Evolutionary conservation across 2,329 filamentous ascomycete genomes (phyloP).

Genomic region (Pyricularia grisea): DNA sequence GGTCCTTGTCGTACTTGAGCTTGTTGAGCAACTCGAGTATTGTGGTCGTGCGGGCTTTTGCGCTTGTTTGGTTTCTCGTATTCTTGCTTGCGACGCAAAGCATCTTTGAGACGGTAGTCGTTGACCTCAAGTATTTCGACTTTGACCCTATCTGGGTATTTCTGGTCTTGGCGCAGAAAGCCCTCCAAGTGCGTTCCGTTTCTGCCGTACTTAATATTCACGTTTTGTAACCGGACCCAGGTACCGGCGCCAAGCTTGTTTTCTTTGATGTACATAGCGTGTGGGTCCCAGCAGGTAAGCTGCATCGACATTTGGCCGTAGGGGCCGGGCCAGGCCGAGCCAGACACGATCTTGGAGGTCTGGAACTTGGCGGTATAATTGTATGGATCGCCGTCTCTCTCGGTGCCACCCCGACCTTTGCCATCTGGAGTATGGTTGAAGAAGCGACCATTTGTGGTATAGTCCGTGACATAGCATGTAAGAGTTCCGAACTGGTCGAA

Average conservation of each 20-base stretch:
- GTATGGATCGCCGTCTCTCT: conserved; percentile 27
- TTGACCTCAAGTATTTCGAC: conserved; percentile 39
- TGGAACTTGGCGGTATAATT: conserved; percentile 36
- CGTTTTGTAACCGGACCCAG: conserved; percentile 60
- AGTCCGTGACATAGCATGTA: conserved; percentile 72
- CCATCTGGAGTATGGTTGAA: conserved; percentile 35
- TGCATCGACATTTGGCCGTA: conserved; percentile 63
- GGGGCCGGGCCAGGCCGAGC: conserved; percentile 59
- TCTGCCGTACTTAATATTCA: conserved; percentile 54
- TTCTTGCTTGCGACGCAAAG: conserved; percentile 52
- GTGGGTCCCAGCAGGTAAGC: conserved; percentile 60
- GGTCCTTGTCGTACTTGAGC: conserved; percentile 25
- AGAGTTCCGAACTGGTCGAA: conserved; percentile 33
- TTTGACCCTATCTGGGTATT: conserved; percentile 39
- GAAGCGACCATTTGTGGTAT: conserved; percentile 61
- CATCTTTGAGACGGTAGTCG: conserved; percentile 40
- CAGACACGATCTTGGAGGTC: conserved; percentile 7
- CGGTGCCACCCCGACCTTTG: conserved; percentile 30
- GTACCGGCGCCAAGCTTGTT: conserved; percentile 45
- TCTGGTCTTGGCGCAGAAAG: conserved; percentile 51
- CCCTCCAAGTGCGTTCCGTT: conserved; percentile 57
- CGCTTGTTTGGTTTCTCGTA: conserved; percentile 46
- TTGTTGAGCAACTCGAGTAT: conserved; percentile 13
- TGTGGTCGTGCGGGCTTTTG: conserved; percentile 20
- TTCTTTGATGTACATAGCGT: conserved; percentile 46